Evolutionary conservation across 352 stramenopile genomes (phyloP), one percentile per base, ranked within the genome.

Genomic region (Phytopythium mirpurense): DNA sequence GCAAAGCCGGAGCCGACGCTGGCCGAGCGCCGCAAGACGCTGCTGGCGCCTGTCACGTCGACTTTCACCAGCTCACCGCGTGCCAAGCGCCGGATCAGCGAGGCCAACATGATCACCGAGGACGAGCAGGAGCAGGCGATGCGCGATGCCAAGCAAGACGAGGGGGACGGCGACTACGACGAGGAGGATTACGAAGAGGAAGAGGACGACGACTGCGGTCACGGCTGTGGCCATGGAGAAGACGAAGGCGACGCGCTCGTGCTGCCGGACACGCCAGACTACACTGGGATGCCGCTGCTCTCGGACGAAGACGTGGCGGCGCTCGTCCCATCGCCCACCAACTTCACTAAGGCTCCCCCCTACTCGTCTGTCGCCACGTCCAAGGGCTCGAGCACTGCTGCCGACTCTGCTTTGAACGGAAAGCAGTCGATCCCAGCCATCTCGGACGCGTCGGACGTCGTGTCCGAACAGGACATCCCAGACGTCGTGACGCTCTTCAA

Each of bases 401-500:
- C n/a, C n/a, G n/a, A n/a, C n/a, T n/a, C n/a, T n/a, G n/a, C n/a
- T n/a, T n/a, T n/a, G n/a, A n/a, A n/a, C n/a, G n/a, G n/a, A n/a
- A n/a, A n/a, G n/a, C n/a, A n/a, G n/a, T n/a, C n/a, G n/a, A n/a
- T n/a, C n/a, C n/a, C n/a, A n/a, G n/a, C n/a, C n/a, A n/a, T n/a
- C n/a, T n/a, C n/a, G n/a, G n/a, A n/a, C n/a, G n/a, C 5, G 51
- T 56, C 26, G 11, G 36, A 4, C 46, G 27, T 38, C 43, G 41
- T 52, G 18, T 52, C 46, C 5, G n/a, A 73, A 5, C 68, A 78
- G 10, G 74, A 82, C 19, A 76, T 85, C 21, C 72, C 77, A 0
- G 67, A 83, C 26, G 83, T 90, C 27, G 67, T 88, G 18, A 77
- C 71, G 45, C 53, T 92, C 48, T 88, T 88, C 40, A 88, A 67